phyloP scores from a whole-genome alignment of 257 asterid genomes.

The Lavandula angustifolia region DNA sequence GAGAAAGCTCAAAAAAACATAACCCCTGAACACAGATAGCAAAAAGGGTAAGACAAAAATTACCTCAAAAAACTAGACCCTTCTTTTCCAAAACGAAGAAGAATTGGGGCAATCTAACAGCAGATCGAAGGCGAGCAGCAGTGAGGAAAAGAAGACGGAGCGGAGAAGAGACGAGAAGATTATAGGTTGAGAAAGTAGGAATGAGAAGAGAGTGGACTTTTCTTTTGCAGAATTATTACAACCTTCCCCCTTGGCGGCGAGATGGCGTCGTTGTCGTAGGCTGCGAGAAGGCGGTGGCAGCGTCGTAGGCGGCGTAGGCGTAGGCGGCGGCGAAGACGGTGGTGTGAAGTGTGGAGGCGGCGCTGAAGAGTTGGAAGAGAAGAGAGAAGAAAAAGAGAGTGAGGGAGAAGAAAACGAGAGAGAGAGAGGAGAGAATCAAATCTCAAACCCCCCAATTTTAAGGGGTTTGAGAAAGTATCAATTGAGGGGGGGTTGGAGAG shows the following conservation, averaged over 20 bases:
- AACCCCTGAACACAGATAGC: background rate
- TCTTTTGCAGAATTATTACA: constrained; percentile 30
- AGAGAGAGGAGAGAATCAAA: too few relatives aligned
- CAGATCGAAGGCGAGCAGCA: constrained; percentile 32
- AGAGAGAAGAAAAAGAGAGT: too few relatives aligned
- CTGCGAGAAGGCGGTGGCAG: too few relatives aligned
- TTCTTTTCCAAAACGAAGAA: background rate
- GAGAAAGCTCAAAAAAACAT: background rate
- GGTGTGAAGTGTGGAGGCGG: too few relatives aligned
- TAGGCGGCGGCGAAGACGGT: too few relatives aligned
- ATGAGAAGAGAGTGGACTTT: constrained; percentile 30
- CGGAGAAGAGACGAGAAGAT: constrained; percentile 2
- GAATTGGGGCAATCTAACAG: constrained; percentile 22
- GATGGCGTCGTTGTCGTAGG: too few relatives aligned
- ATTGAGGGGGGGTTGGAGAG: too few relatives aligned
- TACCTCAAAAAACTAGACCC: constrained; percentile 20
- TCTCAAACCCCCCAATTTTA: too few relatives aligned
- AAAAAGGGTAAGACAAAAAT: constrained; percentile 22
- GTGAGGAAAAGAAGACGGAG: background rate
- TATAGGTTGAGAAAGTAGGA: constrained; percentile 30
- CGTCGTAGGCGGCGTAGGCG: too few relatives aligned
- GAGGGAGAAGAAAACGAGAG: too few relatives aligned
- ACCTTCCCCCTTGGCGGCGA: background rate
- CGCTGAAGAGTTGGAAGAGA: too few relatives aligned
- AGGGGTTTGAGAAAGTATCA: too few relatives aligned